Evolutionary conservation across 768 basidiomycete species (phyloP), one percentile per base, ranked within the genome.

Genomic region (Termitomyces sp.): DNA sequence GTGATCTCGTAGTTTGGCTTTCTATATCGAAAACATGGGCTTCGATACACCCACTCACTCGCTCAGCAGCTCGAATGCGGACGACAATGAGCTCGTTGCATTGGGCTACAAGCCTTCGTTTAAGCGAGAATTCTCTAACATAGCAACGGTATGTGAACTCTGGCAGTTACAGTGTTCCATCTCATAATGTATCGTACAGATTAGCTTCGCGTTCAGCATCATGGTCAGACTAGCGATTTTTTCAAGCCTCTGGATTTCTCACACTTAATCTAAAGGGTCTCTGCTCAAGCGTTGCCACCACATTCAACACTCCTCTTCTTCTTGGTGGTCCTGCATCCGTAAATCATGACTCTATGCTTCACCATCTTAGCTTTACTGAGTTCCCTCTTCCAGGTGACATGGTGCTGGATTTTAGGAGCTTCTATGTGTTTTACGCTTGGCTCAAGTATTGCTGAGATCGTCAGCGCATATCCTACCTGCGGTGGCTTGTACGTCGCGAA

Each of bases 91-190:
- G 65, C 77, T 89, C 41, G 76, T 84, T 55, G 84, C 81, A 16
- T 68, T 88, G 64, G 87, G 87, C 20, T 89, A 89, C 65, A 82
- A 85, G 65, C 87, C 87, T 42, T 89, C 87, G 16, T 93, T 94
- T 77, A 85, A 84, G 69, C 79, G 92, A 57, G 92, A 94, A 76
- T 94, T 94, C 64, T 84, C 87, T 7, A 90, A 90, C 65, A 70
- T 92, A 32, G 87, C 87, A n/a, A 90, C 88, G 59, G 87, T 87
- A 61, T 59, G 83, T 64, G 13, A 39, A 46, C 22, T 22, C 14
- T 24, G 27, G 42, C 44, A 8, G 14, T 14, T n/a, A n/a, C 6
- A 51, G 6, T 34, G 10, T 46, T 39, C 18, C 16, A 26, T 39
- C 47, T 46, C 18, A 49, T 58, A n/a, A 26, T 34, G 37, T 48